Evolutionary conservation across 805 yeast genomes (phyloP).

Genomic region (Ogataea polymorpha): DNA sequence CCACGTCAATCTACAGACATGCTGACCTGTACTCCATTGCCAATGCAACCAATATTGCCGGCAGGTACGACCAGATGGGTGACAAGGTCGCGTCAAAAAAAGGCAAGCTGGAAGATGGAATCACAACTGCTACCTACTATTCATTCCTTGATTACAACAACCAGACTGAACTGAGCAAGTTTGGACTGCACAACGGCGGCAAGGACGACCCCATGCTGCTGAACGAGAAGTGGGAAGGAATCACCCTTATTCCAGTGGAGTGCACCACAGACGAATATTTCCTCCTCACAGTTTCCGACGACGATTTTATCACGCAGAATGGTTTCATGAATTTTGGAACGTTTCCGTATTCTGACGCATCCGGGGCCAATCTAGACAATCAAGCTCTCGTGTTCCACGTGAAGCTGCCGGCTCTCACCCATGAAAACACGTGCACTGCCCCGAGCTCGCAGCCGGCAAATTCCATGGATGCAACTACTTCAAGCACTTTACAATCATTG

Average conservation of each 20-base stretch:
- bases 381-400: constrained; percentile 31
- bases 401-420: constrained; percentile 26
- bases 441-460: not conserved
- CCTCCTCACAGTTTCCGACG: constrained; percentile 27
- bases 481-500: not conserved
- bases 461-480: not conserved
- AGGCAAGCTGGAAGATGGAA: constrained; percentile 23
- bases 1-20: constrained; percentile 28
- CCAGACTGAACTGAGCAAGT: constrained; percentile 26
- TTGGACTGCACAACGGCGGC: constrained; percentile 35
- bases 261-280: constrained; percentile 32
- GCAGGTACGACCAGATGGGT: constrained; percentile 27
- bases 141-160: constrained; percentile 28
- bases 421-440: not conserved
- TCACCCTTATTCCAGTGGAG: constrained; percentile 30
- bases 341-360: constrained; percentile 23
- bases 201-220: constrained; percentile 22
- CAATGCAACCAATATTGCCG: constrained; percentile 30
- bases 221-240: constrained; percentile 36
- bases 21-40: constrained; percentile 28
- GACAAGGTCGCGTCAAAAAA: constrained; percentile 27
- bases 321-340: constrained; percentile 29
- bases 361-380: constrained; percentile 28
- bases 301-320: constrained; percentile 32
- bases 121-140: constrained; percentile 27